These are phyloP conservation scores for Chalciporus sphaerocephalus DNA, from an alignment of 768 basidiomycete species.

Conservation along the genomic window DNA sequence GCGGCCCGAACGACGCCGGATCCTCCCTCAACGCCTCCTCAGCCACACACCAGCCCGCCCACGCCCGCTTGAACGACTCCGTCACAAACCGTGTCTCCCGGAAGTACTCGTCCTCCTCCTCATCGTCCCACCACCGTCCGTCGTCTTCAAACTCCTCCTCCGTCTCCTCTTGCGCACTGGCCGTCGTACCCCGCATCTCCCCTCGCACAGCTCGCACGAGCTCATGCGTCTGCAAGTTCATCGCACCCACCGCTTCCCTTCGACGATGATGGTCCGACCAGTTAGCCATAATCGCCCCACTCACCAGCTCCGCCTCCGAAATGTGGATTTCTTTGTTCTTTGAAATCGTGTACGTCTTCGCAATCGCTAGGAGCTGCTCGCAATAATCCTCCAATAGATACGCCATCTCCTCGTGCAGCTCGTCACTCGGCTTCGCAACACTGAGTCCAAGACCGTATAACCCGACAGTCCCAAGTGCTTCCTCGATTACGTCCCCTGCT, in stretches of 20 bases:
- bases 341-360: constrained; percentile 33
- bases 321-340: constrained; percentile 34
- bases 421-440: constrained; percentile 19
- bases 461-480: constrained; percentile 22
- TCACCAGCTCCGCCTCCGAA: constrained; percentile 42
- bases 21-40: constrained; percentile 26
- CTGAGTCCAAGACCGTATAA: constrained; percentile 34
- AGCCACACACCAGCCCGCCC: constrained; percentile 42
- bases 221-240: constrained; percentile 45
- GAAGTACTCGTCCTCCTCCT: constrained; percentile 29
- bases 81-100: constrained; percentile 27
- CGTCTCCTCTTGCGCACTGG: constrained; percentile 14
- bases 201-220: constrained; percentile 35
- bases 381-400: constrained; percentile 35
- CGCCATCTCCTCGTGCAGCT: constrained; percentile 37
- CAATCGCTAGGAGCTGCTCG: constrained; percentile 33
- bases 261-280: constrained; percentile 41
- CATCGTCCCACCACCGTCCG: constrained; percentile 15
- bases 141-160: constrained; percentile 27
- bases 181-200: constrained; percentile 24
- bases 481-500: constrained; percentile 24
- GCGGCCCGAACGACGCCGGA: constrained; percentile 34
- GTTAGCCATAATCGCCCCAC: constrained; percentile 43
- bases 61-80: constrained; percentile 36
- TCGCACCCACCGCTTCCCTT: constrained; percentile 37